Conservation (phyloP, 2,329 filamentous ascomycete genomes). For the Emergomyces pasteurianus region DNA sequence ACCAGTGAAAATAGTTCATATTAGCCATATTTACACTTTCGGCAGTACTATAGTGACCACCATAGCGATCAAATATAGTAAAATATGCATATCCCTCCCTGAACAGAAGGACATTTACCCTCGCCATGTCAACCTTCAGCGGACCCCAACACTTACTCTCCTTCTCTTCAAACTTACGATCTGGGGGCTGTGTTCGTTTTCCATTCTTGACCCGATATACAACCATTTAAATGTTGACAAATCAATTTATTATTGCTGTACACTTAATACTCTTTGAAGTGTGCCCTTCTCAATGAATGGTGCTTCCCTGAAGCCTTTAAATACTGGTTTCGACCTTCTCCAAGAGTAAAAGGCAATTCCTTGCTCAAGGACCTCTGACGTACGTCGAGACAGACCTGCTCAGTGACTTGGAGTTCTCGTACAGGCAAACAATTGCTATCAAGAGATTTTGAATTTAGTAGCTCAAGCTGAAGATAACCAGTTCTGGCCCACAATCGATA, state of each 20-base stretch:
- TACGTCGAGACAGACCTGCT: background rate
- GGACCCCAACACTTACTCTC: constrained; percentile 44
- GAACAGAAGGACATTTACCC: constrained; percentile 26
- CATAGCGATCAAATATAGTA: background rate
- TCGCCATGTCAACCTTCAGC: constrained; percentile 48
- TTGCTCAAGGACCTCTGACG: background rate
- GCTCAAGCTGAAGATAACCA: background rate
- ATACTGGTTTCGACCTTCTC: background rate
- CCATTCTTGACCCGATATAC: constrained; percentile 36
- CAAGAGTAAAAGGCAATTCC: background rate
- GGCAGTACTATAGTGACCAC: no score
- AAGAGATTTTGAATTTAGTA: background rate
- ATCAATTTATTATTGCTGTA: background rate
- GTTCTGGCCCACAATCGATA: background rate
- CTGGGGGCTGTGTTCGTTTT: constrained; percentile 40
- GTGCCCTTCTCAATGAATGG: background rate
- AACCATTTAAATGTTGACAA: background rate
- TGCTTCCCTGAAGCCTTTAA: background rate
- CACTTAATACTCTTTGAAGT: background rate
- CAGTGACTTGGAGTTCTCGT: background rate
- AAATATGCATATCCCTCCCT: no score
- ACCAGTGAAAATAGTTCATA: background rate
- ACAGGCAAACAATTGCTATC: background rate
- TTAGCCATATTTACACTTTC: background rate
- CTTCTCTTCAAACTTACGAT: constrained; percentile 46